Conservation (phyloP, 2,329 filamentous ascomycete genomes). For the Cladosporium velox region DNA sequence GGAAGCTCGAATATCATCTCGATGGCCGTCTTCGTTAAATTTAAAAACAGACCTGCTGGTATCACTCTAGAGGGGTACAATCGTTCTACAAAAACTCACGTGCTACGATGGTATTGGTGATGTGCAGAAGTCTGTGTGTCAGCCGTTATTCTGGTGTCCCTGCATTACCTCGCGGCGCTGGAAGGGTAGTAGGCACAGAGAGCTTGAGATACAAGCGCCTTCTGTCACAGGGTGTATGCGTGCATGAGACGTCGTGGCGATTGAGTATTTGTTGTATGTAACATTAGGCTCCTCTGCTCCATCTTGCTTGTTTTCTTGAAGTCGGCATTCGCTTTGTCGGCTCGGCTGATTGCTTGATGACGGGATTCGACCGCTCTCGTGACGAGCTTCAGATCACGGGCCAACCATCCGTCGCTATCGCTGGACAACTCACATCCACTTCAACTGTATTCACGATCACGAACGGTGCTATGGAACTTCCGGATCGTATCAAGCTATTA, state of each 20-base stretch:
- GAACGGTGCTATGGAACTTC: neutral
- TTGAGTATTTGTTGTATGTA: neutral
- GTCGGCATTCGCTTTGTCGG: slow-evolving; percentile 3
- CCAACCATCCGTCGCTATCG: slow-evolving; percentile 6
- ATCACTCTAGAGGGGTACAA: too few relatives aligned
- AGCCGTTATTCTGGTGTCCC: too few relatives aligned
- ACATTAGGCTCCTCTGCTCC: neutral
- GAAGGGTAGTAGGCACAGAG: too few relatives aligned
- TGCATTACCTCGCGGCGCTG: too few relatives aligned
- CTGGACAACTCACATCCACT: neutral
- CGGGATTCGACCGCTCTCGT: neutral
- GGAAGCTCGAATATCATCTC: too few relatives aligned
- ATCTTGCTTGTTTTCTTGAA: neutral
- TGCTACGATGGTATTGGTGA: too few relatives aligned
- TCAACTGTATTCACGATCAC: neutral
- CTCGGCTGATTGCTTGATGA: neutral
- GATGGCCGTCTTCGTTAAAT: too few relatives aligned
- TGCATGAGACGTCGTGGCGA: neutral
- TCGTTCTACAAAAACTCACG: too few relatives aligned
- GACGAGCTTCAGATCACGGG: slow-evolving; percentile 4
- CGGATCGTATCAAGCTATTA: neutral
- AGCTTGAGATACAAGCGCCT: too few relatives aligned
- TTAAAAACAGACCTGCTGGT: too few relatives aligned
- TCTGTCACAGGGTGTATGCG: too few relatives aligned
- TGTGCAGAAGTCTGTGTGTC: too few relatives aligned